A percentile compares a stretch with the other conserved stretches of the same genome.
Conservation (phyloP, 2,329 filamentous ascomycete genomes). For the Endoconidiophora laricicola region DNA sequence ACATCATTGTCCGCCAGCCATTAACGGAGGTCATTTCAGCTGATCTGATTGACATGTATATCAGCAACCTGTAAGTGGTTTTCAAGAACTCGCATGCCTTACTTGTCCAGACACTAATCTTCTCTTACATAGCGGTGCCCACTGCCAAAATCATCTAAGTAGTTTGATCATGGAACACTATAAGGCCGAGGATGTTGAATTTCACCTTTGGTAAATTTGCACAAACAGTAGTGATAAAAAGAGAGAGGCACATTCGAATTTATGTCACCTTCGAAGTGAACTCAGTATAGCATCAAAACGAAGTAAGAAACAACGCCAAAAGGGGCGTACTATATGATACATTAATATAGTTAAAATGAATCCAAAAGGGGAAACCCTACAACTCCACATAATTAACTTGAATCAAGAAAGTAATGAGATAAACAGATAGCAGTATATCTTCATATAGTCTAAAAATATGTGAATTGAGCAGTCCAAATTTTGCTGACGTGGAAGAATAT, state of each 20-base stretch:
- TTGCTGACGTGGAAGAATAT: conserved; percentile 24
- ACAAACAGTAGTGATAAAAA: too few species aligned
- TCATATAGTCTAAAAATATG: too few species aligned
- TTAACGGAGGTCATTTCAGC: conserved; percentile 69
- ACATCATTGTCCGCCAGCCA: conserved; percentile 57
- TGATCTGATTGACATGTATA: conserved; percentile 62
- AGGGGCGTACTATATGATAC: too few species aligned
- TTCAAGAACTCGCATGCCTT: not conserved
- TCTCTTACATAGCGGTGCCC: conserved; percentile 34
- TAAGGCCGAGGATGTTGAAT: conserved; percentile 53
- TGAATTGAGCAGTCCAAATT: conserved; percentile 9
- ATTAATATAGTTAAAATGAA: too few species aligned
- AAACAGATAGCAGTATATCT: too few species aligned
- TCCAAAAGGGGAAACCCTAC: too few species aligned
- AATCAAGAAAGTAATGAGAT: too few species aligned
- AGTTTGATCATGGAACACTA: conserved; percentile 61
- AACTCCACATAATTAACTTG: too few species aligned
- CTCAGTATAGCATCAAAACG: too few species aligned
- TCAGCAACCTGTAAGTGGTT: conserved; percentile 52
- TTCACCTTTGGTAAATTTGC: conserved; percentile 26
- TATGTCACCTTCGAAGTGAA: too few species aligned
- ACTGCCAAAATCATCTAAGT: conserved; percentile 56
- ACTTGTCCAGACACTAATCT: not conserved
- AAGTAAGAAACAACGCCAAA: too few species aligned
- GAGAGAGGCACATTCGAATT: too few species aligned